Evolutionary conservation across 2,329 filamentous ascomycete genomes (phyloP).

Genomic region (Aureobasidium sp.): DNA sequence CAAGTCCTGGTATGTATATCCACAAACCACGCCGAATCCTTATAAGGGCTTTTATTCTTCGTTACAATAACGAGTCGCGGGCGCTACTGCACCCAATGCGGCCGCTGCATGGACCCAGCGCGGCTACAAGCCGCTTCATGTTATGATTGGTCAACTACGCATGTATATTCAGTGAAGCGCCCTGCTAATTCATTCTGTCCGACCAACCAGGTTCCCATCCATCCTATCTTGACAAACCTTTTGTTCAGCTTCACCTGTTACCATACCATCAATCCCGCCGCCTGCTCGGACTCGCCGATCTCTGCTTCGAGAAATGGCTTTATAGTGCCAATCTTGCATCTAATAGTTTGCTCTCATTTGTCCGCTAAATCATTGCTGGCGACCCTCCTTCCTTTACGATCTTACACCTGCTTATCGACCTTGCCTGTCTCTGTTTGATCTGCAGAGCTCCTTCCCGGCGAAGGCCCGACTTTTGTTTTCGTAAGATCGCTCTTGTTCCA

Average conservation of each 20-base stretch:
- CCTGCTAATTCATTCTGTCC: conserved; percentile 7
- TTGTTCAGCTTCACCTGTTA: background rate
- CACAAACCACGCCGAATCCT: background rate
- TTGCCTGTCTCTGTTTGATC: background rate
- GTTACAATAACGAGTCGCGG: background rate
- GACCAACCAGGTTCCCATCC: conserved; percentile 3
- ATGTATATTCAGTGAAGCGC: conserved; percentile 13
- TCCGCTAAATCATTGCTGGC: conserved; percentile 9
- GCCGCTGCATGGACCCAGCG: conserved; percentile 11
- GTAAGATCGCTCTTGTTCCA: background rate
- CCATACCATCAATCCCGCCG: background rate
- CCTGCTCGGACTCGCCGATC: conserved; percentile 8
- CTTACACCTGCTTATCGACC: background rate
- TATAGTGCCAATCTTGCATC: conserved; percentile 7
- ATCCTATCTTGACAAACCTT: conserved; percentile 5
- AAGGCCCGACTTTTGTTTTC: background rate
- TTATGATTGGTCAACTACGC: background rate
- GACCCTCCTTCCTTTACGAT: conserved; percentile 3
- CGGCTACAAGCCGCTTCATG: conserved; percentile 6
- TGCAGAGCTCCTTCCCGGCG: conserved; percentile 5
- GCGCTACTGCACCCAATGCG: conserved; percentile 14
- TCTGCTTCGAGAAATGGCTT: conserved; percentile 12
- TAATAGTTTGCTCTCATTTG: conserved; percentile 8
- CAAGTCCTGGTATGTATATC: conserved; percentile 4
- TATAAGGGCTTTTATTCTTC: background rate